Conservation (phyloP, 306 rosid species). For the Sphenostylis stenocarpa region DNA sequence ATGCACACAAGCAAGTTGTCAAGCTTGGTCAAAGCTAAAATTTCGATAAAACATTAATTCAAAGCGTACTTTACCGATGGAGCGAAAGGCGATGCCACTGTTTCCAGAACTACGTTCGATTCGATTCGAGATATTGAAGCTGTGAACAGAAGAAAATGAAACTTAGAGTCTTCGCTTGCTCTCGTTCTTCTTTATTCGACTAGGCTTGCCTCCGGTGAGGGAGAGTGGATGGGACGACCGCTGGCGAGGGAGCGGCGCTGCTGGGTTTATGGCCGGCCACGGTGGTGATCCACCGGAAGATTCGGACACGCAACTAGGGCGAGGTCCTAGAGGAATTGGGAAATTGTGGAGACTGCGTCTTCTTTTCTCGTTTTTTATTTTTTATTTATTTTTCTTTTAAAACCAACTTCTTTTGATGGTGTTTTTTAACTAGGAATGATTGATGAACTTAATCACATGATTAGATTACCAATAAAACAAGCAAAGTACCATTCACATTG, state of each 20-base stretch:
- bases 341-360: conserved; percentile 1
- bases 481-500: not conserved
- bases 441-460: not conserved
- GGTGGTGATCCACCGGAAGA: conserved; percentile 28
- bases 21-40: conserved; percentile 10
- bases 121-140: conserved; percentile 11
- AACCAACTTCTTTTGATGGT: not conserved
- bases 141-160: not conserved
- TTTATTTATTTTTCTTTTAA: not conserved
- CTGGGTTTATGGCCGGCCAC: conserved; percentile 4
- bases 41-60: not conserved
- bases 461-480: not conserved
- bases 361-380: not conserved
- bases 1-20: not conserved
- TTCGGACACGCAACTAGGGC: conserved; percentile 27
- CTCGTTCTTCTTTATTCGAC: not conserved
- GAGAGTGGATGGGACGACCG: not conserved
- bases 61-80: conserved; percentile 31
- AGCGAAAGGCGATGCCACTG: conserved; percentile 15
- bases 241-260: not conserved
- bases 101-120: not conserved
- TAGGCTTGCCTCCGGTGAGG: not conserved
- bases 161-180: not conserved
- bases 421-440: not conserved
- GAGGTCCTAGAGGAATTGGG: not conserved